These are phyloP conservation scores for Daldinia childiae DNA, from an alignment of 495 filamentous ascomycete genomes.

Conservation along the genomic window DNA sequence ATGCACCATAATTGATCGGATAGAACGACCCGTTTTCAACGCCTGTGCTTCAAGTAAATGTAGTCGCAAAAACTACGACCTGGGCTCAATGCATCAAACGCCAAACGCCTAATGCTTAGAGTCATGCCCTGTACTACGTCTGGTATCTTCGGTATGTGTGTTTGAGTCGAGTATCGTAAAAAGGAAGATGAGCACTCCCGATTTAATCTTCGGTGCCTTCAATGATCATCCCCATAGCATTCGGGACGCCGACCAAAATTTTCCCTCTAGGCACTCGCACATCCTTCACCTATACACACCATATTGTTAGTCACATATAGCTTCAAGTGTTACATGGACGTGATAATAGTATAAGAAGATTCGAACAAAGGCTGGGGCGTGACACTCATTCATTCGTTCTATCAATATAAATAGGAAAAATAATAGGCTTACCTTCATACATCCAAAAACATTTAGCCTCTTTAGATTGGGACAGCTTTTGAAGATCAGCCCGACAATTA, in stretches of 20 bases:
- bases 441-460: constrained; percentile 82
- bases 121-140: background rate
- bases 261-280: constrained; percentile 75
- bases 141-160: background rate
- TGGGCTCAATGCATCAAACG: background rate
- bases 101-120: background rate
- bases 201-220: constrained; percentile 53
- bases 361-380: background rate
- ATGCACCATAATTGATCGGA: background rate
- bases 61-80: background rate
- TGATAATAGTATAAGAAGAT: background rate
- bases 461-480: constrained; percentile 75
- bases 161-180: background rate
- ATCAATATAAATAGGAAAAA: background rate
- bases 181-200: background rate
- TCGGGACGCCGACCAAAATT: constrained; percentile 80
- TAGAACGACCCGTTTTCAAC: background rate
- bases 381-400: background rate
- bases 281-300: constrained; percentile 61
- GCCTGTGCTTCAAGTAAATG: background rate
- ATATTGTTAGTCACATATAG: constrained; percentile 24
- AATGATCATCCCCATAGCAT: constrained; percentile 66
- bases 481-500: constrained; percentile 77
- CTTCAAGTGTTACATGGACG: background rate
- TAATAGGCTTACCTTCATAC: constrained; percentile 65